Evolutionary conservation across 768 basidiomycete species (phyloP), one percentile per base, ranked within the genome.

Genomic region (Rhodotorula taiwanensis): DNA sequence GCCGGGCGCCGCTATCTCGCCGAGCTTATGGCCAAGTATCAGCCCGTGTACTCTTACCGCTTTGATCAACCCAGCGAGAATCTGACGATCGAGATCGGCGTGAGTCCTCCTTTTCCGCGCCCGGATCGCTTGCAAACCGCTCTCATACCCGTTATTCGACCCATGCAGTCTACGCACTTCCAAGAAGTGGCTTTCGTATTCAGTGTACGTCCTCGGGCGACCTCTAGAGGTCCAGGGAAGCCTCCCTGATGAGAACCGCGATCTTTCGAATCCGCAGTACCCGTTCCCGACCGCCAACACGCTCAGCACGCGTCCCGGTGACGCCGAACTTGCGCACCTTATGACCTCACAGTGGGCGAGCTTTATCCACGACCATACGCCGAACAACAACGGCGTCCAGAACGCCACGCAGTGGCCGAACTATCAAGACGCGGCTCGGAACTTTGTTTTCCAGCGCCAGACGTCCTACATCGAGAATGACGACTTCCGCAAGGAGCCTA

Each of bases 31-130:
- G 55, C 16, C 23, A 30, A 11, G 51, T 39, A 47, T 44, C 13
- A 58, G 13, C 60, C 64, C 3, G 61, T 63, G 25, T 70, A 50
- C 60, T 55, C 57, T 0, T 70, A 66, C 61, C 60, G 64, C n/a
- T 70, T 63, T 47, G 54, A 62, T 23, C 54, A 55, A 21, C 47
- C 59, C 0, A 50, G 61, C 3, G 34, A 55, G 52, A 63, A 66
- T 36, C 27, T 57, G 8, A 66, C 69, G 0, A 54, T 66, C 44
- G 55, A 54, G 16, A 34, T 25, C 10, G 64, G 64, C n/a, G 61
- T 53, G 28, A 31, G 60, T 61, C 5, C 28, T 25, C 33, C 10
- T 9, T 33, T 36, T 16, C 39, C 20, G 10, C 16, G 10, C 36
- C 36, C 10, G 9, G 1, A 21, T 39, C 14, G 28, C 30, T 21